Base-by-base conservation (phyloP, 768 basidiomycete genomes). In the Paxillus ammoniavirescens region DNA sequence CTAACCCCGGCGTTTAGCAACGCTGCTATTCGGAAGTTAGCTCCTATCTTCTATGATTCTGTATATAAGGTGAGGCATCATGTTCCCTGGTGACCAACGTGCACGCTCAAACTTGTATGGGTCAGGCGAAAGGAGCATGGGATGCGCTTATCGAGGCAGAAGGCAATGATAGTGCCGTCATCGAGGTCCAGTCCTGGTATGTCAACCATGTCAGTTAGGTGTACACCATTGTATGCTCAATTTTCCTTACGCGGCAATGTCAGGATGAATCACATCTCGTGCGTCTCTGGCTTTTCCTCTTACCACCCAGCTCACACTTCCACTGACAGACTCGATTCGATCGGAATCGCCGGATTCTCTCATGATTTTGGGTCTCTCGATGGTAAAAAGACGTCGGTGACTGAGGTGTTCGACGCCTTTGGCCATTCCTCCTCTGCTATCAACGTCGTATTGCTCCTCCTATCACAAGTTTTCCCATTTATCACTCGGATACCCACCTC, bases 181-280 rank as follows among this genome's bases (percentile, higher is more conserved):
- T 82, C 31, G 77, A 82, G 41, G 78, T 82, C 12, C 77, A 82
- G 54, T 65, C 58, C 42, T 82, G 81, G 77, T 76, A 41, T 6
- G 67, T 62, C 8, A 9, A 13, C 7, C 28, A 38, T 42, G 5
- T 17, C 35, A 35, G 31, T 31, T 31, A 35, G 8, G 5, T 5
- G 12, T 35, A 35, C 13, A 13, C 35, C 35, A 26, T 4, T 5
- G 13, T 5, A 35, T 13, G 4, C 35, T 35, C 13, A 45, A 30
- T 47, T 23, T 18, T 26, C 13, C 31, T 2, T 26, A 13, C 5
- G 50, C 14, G 3, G 17, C 23, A 14, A 28, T 10, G 35, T 14
- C 30, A 73, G 73, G 73, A 80, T 79, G 80, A 79, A 76, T 57
- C 67, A 62, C 52, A 68, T 78, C 18, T 72, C 78, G 77, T 75